phyloP scores from a whole-genome alignment of 352 stramenopile species.

The Lagenidium sp. region DNA sequence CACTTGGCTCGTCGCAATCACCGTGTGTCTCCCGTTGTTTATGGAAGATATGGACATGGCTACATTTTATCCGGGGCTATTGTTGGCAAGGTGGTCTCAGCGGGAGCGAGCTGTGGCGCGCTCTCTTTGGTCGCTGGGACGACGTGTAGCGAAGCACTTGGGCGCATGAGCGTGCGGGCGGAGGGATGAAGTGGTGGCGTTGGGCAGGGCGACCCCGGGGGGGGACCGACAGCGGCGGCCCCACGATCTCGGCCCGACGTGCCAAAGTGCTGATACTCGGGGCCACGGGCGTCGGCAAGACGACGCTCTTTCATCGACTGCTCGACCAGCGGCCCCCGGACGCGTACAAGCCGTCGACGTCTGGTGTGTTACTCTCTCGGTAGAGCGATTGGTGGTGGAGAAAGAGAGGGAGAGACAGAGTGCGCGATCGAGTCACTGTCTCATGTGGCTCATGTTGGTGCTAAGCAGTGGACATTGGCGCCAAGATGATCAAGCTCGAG shows the following conservation, averaged over 20 bases:
- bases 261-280: slow-evolving; percentile 46
- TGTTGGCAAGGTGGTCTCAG: no score
- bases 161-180: no score
- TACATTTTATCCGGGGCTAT: no score
- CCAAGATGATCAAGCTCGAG: slow-evolving; percentile 44
- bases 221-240: no score
- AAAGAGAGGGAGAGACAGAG: neutral
- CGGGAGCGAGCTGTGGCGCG: no score
- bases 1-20: neutral
- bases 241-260: no score
- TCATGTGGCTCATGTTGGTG: neutral
- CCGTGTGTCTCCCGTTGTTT: neutral
- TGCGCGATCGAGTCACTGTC: no score
- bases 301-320: slow-evolving; percentile 38
- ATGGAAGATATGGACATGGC: no score
- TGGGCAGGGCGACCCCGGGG: no score
- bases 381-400: neutral
- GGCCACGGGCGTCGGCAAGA: slow-evolving; percentile 32
- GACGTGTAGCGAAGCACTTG: no score
- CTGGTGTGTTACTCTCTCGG: slow-evolving; percentile 13
- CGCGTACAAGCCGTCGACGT: slow-evolving; percentile 23
- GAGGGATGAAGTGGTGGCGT: no score
- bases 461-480: slow-evolving; percentile 29
- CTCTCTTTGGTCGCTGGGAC: no score
- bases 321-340: slow-evolving; percentile 14